Evolutionary conservation across 2,329 filamentous ascomycete species (phyloP), one percentile per base, ranked within the genome.

Genomic region (Cercospora nicotianae): DNA sequence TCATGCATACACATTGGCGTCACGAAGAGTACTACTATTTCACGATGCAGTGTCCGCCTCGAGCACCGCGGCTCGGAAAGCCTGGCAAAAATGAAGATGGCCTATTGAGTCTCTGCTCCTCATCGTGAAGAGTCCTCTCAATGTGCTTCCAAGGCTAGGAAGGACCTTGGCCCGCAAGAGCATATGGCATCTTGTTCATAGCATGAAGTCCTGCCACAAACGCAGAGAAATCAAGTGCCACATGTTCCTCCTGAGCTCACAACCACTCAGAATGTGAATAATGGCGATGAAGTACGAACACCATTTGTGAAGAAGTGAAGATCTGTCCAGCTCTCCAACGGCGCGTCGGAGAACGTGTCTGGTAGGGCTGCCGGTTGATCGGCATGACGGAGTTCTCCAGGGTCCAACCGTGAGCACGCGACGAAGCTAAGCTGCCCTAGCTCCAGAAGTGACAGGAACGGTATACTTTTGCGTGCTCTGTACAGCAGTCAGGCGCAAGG

Each of bases 401-500:
- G 48, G 48, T 53, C 48, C 48, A 23, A 39, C 36, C 36, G 36
- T 39, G 18, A 53, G 48, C 48, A 53, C 48, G 48, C 48, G 48
- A 53, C 36, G 48, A 13, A 53, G 48, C 48, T 53, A 23, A 51
- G 18, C 18, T 53, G 48, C 18, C 42, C 42, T 28, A 53, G 48
- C 48, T 53, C 48, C 23, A 53, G 48, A 16, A 28, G 48, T 53
- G 62, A 53, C 31, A 48, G 51, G 61, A 23, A 64, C 18, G 45
- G 48, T 64, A 42, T 64, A 26, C n/a, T 64, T 30, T 62, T 51
- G 55, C 55, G 55, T 59, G 55, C 55, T 33, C 55, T 62, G 51
- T 45, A 58, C 31, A 58, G 33, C 48, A 64, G 10, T 42, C 48
- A 57, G 33, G 62, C 62, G 51, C 48, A 58, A 42, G 51, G 62